Percentiles rank a stretch among this genome's conserved stretches.
Evolutionary conservation across 805 yeast genomes (phyloP).

Genomic region (Metschnikowia henanensis): DNA sequence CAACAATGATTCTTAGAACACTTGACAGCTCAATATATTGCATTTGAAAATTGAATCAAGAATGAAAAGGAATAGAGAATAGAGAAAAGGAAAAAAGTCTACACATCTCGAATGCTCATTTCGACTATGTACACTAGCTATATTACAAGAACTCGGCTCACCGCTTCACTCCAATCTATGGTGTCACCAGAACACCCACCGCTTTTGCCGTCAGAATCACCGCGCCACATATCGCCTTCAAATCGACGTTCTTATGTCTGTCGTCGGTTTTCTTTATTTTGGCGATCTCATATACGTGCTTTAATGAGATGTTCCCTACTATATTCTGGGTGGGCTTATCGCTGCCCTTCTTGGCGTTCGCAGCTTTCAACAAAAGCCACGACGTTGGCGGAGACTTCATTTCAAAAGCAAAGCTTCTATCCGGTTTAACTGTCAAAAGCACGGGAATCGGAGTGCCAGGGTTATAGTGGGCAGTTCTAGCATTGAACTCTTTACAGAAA

Average conservation of each 20-base stretch:
- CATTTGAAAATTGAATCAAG: too few species aligned
- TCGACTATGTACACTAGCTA: constrained; percentile 15
- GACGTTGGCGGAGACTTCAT: constrained; percentile 91
- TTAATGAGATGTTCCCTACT: constrained; percentile 71
- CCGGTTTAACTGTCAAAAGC: constrained; percentile 83
- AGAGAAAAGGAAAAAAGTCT: too few species aligned
- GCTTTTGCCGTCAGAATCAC: constrained; percentile 87
- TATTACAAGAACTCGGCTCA: constrained; percentile 4
- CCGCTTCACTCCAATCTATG: constrained; percentile 32
- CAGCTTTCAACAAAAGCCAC: constrained; percentile 79
- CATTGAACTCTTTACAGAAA: constrained; percentile 97
- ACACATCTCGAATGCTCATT: not conserved
- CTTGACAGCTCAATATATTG: too few species aligned
- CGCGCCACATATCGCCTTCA: constrained; percentile 78
- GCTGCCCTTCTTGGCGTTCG: constrained; percentile 78
- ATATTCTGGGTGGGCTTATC: constrained; percentile 55
- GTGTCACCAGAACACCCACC: constrained; percentile 81
- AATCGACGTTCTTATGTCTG: constrained; percentile 65
- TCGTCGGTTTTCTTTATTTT: constrained; percentile 88
- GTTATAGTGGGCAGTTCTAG: constrained; percentile 83
- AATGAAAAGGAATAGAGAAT: too few species aligned
- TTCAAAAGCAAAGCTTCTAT: constrained; percentile 83
- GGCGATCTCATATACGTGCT: constrained; percentile 94
- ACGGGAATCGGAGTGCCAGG: constrained; percentile 94
- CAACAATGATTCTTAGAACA: too few species aligned